These are phyloP conservation scores for Debaryomycetaceae sp. DNA, from an alignment of 1,139 yeast genomes.

Conservation along the genomic window DNA sequence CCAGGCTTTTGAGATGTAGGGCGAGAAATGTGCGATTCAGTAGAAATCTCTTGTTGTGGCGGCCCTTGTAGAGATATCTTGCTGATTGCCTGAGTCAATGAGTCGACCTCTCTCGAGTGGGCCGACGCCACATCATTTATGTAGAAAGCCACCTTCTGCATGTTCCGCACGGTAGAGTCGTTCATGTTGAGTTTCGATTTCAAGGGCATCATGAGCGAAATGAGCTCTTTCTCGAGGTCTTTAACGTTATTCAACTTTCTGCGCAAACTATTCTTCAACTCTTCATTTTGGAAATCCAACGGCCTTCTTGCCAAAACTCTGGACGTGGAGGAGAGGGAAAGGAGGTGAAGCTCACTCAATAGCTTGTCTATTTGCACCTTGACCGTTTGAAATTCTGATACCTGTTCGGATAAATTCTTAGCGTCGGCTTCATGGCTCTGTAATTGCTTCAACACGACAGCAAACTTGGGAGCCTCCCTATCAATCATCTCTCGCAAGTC, in stretches of 20 bases:
- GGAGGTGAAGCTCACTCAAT: conserved; percentile 13
- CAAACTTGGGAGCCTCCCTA: background rate
- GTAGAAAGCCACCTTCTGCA: conserved; percentile 20
- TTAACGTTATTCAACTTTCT: conserved; percentile 15
- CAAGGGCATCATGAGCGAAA: conserved; percentile 22
- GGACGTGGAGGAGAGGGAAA: conserved; percentile 7
- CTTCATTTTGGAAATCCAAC: conserved; percentile 19
- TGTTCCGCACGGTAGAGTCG: conserved; percentile 14
- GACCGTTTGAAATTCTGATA: conserved; percentile 11
- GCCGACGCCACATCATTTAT: conserved; percentile 16
- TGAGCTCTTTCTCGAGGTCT: conserved; percentile 16
- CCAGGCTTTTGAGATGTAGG: background rate
- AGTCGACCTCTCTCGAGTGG: conserved; percentile 12
- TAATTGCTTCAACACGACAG: background rate
- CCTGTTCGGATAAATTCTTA: conserved; percentile 3
- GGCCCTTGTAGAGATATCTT: background rate
- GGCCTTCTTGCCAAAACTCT: conserved; percentile 14
- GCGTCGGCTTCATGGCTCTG: conserved; percentile 2
- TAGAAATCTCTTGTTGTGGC: background rate
- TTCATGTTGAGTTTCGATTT: conserved; percentile 17
- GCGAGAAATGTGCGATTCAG: background rate
- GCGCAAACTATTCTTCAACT: conserved; percentile 16
- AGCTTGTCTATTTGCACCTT: conserved; percentile 16
- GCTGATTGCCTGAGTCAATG: conserved; percentile 8
- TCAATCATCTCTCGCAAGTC: background rate